Base-by-base conservation (phyloP, 164 flowering plant genomes). In the Akebia trifoliata region DNA sequence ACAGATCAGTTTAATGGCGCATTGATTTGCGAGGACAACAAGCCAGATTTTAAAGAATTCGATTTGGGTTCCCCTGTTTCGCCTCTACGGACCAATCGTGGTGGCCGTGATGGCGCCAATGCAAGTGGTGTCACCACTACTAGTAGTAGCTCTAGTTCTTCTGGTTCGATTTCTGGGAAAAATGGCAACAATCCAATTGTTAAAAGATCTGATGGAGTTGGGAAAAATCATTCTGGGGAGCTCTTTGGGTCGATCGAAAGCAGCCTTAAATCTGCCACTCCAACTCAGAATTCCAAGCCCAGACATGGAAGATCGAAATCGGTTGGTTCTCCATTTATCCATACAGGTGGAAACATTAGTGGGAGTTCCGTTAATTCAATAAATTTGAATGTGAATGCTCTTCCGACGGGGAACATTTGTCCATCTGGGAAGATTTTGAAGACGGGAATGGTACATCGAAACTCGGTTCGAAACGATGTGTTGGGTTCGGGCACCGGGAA, bases 51-150 rank as follows among this genome's bases (percentile, higher is more conserved):
- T 73, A 76, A 74, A 31, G 84, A 85, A 42, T 81, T 80, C 56
- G 85, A 84, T 79, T 81, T 85, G 66, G 95, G 88, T 38, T 87
- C 97, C 8, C 95, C 97, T 3, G 84, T 85, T 46, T 90, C 97
- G 4, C 87, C 97, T 0, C 67, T 90, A 12, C 61, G 90, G 35
- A 61, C 66, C 10, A 56, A 40, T 29, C 18, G 50, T 2, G 8
- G 8, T 4, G 56, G 59, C 26, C 22, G 44, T 10, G 59, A 26
- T 31, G 43, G 17, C 0, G 14, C 71, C 1, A 62, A 66, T 15
- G 50, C 36, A 15, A 17, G 40, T 63, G 6, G 66, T 70, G 20
- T 49, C 15, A 29, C 80, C 29, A 69, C 85, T 24, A 79, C 79
- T 2, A 83, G 78, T 55, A 74, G 81, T 54, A 80, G 87, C 55